Conservation (phyloP, 2,329 filamentous ascomycete species). For the Cordyceps tenuipes region DNA sequence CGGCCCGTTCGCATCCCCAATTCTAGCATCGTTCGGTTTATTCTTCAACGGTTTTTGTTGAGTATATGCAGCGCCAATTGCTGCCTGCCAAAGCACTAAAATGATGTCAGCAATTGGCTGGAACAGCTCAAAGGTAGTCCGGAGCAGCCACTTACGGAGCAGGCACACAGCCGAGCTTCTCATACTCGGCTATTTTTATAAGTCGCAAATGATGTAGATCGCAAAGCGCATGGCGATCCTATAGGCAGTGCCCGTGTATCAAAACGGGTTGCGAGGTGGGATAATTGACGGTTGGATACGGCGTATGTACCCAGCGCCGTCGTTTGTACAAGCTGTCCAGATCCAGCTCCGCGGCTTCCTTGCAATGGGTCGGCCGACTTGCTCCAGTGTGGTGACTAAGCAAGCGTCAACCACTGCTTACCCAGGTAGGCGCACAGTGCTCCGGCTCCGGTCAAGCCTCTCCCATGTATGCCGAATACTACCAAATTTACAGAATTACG, state of each 20-base stretch:
- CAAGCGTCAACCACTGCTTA: not conserved
- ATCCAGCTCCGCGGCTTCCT: not conserved
- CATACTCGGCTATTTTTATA: constrained; percentile 7
- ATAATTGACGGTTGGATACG: not conserved
- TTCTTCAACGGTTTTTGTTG: constrained; percentile 29
- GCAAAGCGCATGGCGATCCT: constrained; percentile 4
- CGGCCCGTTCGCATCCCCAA: constrained; percentile 24
- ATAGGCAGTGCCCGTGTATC: not conserved
- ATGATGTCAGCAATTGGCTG: constrained; percentile 17
- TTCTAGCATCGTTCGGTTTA: constrained; percentile 21
- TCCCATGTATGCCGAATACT: not conserved
- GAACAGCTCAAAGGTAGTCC: not conserved
- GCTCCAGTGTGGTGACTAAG: constrained; percentile 5
- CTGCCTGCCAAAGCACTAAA: constrained; percentile 40
- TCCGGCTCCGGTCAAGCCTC: not conserved
- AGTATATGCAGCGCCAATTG: constrained; percentile 29
- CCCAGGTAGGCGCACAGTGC: not conserved
- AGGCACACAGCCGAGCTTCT: constrained; percentile 26
- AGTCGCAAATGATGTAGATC: not conserved
- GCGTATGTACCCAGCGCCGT: not conserved
- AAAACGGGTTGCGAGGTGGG: not conserved
- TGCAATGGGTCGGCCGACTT: not conserved
- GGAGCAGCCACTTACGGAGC: constrained; percentile 31
- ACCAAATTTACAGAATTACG: not conserved
- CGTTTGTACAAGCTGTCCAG: constrained; percentile 11